Evolutionary conservation across 345 rosid species (phyloP).

Genomic region (Rubroshorea leprosula): DNA sequence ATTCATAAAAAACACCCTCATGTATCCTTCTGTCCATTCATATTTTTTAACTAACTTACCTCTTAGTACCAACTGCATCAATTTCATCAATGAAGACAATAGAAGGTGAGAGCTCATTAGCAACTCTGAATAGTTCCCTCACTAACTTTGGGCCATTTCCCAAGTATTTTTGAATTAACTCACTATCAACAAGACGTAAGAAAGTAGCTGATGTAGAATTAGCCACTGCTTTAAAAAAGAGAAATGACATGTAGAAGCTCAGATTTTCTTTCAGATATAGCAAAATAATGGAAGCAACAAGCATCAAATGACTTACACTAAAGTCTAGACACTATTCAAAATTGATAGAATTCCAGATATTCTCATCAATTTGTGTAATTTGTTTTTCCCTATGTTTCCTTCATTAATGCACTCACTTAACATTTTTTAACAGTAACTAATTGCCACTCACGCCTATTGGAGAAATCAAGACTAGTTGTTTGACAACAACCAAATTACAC

Average conservation of each 20-base stretch:
- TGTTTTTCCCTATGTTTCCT: no score
- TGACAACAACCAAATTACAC: no score
- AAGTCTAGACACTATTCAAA: no score
- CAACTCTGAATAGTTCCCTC: conserved; percentile 94
- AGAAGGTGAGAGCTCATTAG: conserved; percentile 90
- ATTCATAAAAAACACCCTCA: background rate
- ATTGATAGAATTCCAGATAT: no score
- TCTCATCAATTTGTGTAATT: no score
- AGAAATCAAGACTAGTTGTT: no score
- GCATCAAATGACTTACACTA: no score
- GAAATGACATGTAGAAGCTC: background rate
- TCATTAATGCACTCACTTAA: no score
- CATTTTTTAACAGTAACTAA: no score
- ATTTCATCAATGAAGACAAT: conserved; percentile 96
- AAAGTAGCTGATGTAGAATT: no score
- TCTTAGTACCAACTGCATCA: conserved; percentile 93
- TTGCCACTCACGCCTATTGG: no score
- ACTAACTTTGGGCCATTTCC: conserved; percentile 96
- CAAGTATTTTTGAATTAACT: conserved; percentile 87
- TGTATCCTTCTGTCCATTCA: background rate
- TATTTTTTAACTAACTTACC: conserved; percentile 46
- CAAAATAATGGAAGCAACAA: no score
- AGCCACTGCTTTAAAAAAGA: conserved; percentile 67
- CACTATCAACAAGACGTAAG: conserved; percentile 88
- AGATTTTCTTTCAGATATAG: background rate